phyloP scores from a whole-genome alignment of 306 rosid genomes.

The Quercus ilex region DNA sequence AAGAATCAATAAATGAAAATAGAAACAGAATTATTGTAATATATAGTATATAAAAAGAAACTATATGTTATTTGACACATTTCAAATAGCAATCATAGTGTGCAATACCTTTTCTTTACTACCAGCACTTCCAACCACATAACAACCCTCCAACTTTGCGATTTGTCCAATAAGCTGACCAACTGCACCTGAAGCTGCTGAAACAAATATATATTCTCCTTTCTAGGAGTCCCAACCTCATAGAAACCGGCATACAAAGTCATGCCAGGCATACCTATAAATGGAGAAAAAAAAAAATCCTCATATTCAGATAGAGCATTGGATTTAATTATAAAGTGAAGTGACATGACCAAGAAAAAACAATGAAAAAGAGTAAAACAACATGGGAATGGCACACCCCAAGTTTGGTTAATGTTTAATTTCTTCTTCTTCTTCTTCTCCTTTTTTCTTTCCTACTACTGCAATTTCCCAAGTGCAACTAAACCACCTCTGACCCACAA shows the following conservation, averaged over 20 bases:
- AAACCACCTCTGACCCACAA: too few relatives aligned
- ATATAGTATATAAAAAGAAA: not conserved
- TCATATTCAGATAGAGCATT: too few relatives aligned
- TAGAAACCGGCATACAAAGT: constrained; percentile 7
- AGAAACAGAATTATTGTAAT: not conserved
- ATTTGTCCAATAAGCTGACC: constrained; percentile 3
- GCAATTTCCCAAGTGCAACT: too few relatives aligned
- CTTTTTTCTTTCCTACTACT: too few relatives aligned
- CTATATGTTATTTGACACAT: too few relatives aligned
- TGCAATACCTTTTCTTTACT: not conserved
- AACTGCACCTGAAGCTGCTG: constrained; percentile 13
- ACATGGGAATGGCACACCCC: too few relatives aligned
- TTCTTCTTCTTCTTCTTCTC: rapidly evolving
- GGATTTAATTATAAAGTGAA: too few relatives aligned
- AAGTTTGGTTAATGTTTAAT: too few relatives aligned
- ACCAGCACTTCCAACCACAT: not conserved
- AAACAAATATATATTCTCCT: not conserved
- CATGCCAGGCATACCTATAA: not conserved
- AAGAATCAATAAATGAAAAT: not conserved
- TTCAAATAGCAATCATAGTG: too few relatives aligned
- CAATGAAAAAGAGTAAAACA: too few relatives aligned
- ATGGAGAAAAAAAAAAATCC: too few relatives aligned
- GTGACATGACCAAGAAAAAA: too few relatives aligned
- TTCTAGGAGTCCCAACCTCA: not conserved
- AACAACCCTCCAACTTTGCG: not conserved